Evolutionary conservation across 345 rosid genomes (phyloP).

Genomic region (Euphorbia lathyris): DNA sequence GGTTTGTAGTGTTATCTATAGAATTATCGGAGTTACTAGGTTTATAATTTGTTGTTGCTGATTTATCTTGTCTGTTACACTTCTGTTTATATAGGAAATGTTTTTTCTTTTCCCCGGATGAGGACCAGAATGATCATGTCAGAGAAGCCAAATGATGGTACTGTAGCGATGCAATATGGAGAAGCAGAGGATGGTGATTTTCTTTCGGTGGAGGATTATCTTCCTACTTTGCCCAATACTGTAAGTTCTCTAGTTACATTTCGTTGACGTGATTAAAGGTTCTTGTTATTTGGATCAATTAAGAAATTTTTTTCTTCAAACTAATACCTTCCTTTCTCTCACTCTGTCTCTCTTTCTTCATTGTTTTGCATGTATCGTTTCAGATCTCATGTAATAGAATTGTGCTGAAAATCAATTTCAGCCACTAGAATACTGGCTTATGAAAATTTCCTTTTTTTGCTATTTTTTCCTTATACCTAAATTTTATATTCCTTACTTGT

Average conservation of each 20-base stretch:
- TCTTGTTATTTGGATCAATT: slow-evolving; percentile 4
- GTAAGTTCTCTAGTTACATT: slow-evolving; percentile 45
- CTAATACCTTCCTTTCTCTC: background rate
- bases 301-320: background rate
- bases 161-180: slow-evolving; percentile 79
- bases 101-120: slow-evolving; percentile 38
- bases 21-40: slow-evolving; percentile 13
- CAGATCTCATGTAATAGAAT: background rate
- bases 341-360: background rate
- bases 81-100: slow-evolving; percentile 40
- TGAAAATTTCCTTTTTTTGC: background rate
- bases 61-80: slow-evolving; percentile 16
- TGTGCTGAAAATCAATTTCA: background rate
- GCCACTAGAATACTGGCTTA: background rate
- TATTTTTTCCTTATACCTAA: slow-evolving; percentile 7
- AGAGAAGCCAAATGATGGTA: slow-evolving; percentile 78
- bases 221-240: slow-evolving; percentile 72
- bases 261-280: background rate
- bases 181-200: slow-evolving; percentile 69
- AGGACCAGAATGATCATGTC: slow-evolving; percentile 61
- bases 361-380: background rate
- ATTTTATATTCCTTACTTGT: slow-evolving; percentile 14
- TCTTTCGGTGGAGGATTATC: slow-evolving; percentile 64
- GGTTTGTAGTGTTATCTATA: slow-evolving; percentile 41
- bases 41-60: slow-evolving; percentile 3